phyloP scores from a whole-genome alignment of 495 filamentous ascomycete species.

The Penicillium odoratum region DNA sequence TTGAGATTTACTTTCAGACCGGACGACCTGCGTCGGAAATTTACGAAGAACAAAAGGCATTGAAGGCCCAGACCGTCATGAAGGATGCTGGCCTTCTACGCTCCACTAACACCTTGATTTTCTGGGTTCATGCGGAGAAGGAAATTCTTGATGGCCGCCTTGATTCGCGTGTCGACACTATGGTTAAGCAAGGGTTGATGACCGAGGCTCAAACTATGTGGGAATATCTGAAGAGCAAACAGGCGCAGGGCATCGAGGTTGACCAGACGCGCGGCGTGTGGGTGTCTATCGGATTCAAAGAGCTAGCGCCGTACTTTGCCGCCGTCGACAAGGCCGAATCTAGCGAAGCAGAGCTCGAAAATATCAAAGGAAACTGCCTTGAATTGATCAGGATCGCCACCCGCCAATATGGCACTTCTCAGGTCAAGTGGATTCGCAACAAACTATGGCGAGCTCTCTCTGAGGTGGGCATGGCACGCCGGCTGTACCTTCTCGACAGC shows the following conservation, averaged over 20 bases:
- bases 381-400: constrained; percentile 73
- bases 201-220: constrained; percentile 65
- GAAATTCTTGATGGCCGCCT: constrained; percentile 68
- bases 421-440: constrained; percentile 82
- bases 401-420: constrained; percentile 80
- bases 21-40: constrained; percentile 81
- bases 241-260: constrained; percentile 51
- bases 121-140: constrained; percentile 82
- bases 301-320: constrained; percentile 70
- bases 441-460: constrained; percentile 69
- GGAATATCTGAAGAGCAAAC: constrained; percentile 47
- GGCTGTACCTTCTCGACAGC: constrained; percentile 74
- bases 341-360: constrained; percentile 42
- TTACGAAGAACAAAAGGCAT: constrained; percentile 69
- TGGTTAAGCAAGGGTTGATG: constrained; percentile 75
- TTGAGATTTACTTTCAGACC: constrained; percentile 84
- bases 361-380: constrained; percentile 45
- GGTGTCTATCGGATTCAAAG: constrained; percentile 94
- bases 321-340: constrained; percentile 41
- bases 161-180: constrained; percentile 73
- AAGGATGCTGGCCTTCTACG: constrained; percentile 37
- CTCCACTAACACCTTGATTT: constrained; percentile 62
- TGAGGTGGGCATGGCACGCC: constrained; percentile 48
- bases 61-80: constrained; percentile 27
- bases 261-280: constrained; percentile 83